These are phyloP conservation scores for Piper betle DNA, from an alignment of 164 flowering plant species.

Conservation along the genomic window DNA sequence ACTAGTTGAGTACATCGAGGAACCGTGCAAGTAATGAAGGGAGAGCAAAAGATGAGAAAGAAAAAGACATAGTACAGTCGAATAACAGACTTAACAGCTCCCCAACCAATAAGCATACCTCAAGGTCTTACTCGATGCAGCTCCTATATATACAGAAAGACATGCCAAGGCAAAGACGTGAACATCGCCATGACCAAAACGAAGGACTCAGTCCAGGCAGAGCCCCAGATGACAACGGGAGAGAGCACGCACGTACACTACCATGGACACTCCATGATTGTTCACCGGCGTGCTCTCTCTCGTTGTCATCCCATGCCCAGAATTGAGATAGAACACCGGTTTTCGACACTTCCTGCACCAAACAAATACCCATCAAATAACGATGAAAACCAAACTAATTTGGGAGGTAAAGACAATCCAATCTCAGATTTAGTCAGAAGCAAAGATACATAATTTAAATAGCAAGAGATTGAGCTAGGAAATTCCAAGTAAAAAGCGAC, in stretches of 20 bases:
- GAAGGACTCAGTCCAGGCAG: not conserved
- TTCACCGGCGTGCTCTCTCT: constrained; percentile 2
- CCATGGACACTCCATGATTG: not conserved
- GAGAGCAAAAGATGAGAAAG: too few species aligned
- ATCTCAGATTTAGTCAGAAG: too few species aligned
- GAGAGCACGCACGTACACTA: not conserved
- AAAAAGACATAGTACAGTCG: not conserved
- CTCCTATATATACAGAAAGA: not conserved
- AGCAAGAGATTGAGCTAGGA: too few species aligned
- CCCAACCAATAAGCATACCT: not conserved
- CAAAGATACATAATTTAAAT: too few species aligned
- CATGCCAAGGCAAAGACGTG: not conserved
- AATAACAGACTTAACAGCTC: not conserved
- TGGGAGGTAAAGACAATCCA: too few species aligned
- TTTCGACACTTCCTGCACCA: too few species aligned
- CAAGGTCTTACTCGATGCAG: not conserved
- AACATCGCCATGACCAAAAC: not conserved
- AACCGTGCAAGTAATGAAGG: too few species aligned
- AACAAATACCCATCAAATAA: too few species aligned
- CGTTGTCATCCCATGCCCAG: constrained; percentile 3
- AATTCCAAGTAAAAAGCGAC: too few species aligned
- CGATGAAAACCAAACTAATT: too few species aligned
- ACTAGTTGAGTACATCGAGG: too few species aligned
- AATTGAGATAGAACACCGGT: too few species aligned
- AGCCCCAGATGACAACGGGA: constrained; percentile 2